Percentiles rank a stretch among this genome's conserved stretches.
Evolutionary conservation across 140 eudicot genomes (phyloP).

Genomic region (Oenanthe javanica): DNA sequence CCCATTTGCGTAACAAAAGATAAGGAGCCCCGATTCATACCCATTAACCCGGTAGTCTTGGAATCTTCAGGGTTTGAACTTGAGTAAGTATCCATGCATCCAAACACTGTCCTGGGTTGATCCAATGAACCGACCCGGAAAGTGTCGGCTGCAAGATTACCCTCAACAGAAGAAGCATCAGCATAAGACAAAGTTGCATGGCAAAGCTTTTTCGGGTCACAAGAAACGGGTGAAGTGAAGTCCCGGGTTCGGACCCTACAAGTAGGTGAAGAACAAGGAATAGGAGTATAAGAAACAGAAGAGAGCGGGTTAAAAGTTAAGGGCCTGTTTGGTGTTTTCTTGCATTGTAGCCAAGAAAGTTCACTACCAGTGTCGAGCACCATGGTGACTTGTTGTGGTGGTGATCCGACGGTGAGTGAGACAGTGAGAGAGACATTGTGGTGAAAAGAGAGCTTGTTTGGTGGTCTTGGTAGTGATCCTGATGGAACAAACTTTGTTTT

Average conservation of each 20-base stretch:
- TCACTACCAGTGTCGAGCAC: constrained; percentile 77
- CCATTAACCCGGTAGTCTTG: constrained; percentile 64
- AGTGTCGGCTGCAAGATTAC: constrained; percentile 62
- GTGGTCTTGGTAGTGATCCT: constrained; percentile 22
- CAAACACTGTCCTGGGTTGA: constrained; percentile 56
- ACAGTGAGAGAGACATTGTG: constrained; percentile 58
- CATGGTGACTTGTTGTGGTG: constrained; percentile 68
- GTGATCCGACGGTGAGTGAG: constrained; percentile 59
- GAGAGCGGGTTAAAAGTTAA: constrained; percentile 36
- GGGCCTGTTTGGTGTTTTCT: constrained; percentile 37
- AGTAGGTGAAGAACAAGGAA: constrained; percentile 48
- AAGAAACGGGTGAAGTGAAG: constrained; percentile 65
- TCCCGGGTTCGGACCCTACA: constrained; percentile 69
- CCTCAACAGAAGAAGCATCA: constrained; percentile 75
- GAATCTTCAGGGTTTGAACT: constrained; percentile 51
- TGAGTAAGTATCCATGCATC: constrained; percentile 69
- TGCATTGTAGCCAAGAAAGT: constrained; percentile 74
- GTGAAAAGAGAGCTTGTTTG: constrained; percentile 57
- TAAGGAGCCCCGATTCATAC: constrained; percentile 79
- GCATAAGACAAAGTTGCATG: constrained; percentile 72
- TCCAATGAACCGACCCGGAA: constrained; percentile 37
- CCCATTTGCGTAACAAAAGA: constrained; percentile 72
- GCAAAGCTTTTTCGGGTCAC: constrained; percentile 74
- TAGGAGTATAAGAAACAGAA: constrained; percentile 54
- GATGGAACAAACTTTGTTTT: constrained; percentile 36